A percentile compares a stretch with the other conserved stretches of the same genome.
These are phyloP conservation scores for Tremellales sp. DNA, from an alignment of 1,284 basidiomycete genomes.

Conservation along the genomic window DNA sequence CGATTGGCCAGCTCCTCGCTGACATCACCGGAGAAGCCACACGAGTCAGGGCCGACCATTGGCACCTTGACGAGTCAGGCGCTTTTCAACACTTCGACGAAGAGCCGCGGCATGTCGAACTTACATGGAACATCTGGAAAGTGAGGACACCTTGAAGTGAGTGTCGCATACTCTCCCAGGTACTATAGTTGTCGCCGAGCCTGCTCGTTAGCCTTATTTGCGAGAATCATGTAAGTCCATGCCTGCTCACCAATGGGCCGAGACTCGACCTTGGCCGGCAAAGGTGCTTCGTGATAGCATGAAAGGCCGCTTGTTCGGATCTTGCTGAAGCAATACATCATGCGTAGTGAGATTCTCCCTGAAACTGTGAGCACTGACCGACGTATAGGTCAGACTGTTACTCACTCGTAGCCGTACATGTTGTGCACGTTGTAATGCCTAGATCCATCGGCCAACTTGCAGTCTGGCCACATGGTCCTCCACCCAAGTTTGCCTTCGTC, in stretches of 20 bases:
- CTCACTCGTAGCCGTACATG: not conserved
- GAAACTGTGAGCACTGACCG: constrained; percentile 21
- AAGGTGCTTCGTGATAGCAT: constrained; percentile 63
- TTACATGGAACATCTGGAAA: constrained; percentile 26
- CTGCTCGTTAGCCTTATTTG: constrained; percentile 19
- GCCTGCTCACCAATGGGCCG: constrained; percentile 58
- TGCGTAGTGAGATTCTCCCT: constrained; percentile 63
- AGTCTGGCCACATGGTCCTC: constrained; percentile 59
- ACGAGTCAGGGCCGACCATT: constrained; percentile 70
- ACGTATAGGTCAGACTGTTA: constrained; percentile 13
- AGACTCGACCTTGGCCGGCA: constrained; percentile 47
- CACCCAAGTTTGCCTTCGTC: constrained; percentile 9
- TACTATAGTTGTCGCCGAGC: not conserved
- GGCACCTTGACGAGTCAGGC: constrained; percentile 45
- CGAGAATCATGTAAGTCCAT: constrained; percentile 58
- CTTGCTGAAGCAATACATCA: constrained; percentile 54
- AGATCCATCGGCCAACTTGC: constrained; percentile 56
- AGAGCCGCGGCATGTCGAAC: no score
- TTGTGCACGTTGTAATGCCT: constrained; percentile 55
- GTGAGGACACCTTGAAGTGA: constrained; percentile 65
- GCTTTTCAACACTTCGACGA: no score
- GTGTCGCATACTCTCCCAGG: constrained; percentile 60
- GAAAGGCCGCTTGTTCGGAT: constrained; percentile 60
- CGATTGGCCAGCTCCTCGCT: constrained; percentile 72
- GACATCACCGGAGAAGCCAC: constrained; percentile 23